Percentiles rank a stretch among this genome's conserved stretches.
Evolutionary conservation across 1,139 yeast species (phyloP).

Genomic region (Eremothecium coryli): DNA sequence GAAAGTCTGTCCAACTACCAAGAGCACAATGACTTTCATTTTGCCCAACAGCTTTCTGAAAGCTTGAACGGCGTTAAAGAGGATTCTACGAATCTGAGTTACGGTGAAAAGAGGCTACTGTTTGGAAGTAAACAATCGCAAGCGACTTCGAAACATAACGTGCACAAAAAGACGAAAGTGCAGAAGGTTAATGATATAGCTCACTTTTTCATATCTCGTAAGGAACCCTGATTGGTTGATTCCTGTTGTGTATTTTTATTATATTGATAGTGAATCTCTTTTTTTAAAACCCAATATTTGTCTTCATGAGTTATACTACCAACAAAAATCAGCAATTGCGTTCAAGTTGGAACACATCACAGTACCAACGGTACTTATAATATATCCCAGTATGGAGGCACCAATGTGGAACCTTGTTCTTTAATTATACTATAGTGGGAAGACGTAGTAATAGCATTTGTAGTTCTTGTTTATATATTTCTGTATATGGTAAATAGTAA

Average conservation of each 20-base stretch:
- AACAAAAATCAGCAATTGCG: no score
- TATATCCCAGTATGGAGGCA: no score
- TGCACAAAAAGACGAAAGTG: neutral
- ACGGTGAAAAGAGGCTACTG: conserved; percentile 26
- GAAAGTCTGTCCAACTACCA: conserved; percentile 12
- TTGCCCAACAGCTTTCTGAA: conserved; percentile 26
- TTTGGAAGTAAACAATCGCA: conserved; percentile 8
- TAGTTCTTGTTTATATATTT: conserved; percentile 3
- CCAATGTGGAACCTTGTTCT: no score
- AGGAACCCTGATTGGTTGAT: no score
- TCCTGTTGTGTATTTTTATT: no score
- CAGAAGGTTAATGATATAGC: neutral
- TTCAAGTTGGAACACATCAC: no score
- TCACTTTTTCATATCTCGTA: neutral
- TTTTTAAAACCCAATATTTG: no score
- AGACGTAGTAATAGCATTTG: no score
- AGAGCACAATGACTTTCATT: conserved; percentile 29
- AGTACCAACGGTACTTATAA: no score
- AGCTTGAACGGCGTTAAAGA: conserved; percentile 24
- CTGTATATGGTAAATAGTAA: conserved; percentile 2
- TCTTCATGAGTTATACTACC: no score
- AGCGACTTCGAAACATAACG: neutral
- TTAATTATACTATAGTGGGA: no score
- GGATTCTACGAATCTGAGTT: conserved; percentile 19
- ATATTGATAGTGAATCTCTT: no score